phyloP scores from a whole-genome alignment of 768 basidiomycete species.

The Dictyophora rubrovolvata region DNA sequence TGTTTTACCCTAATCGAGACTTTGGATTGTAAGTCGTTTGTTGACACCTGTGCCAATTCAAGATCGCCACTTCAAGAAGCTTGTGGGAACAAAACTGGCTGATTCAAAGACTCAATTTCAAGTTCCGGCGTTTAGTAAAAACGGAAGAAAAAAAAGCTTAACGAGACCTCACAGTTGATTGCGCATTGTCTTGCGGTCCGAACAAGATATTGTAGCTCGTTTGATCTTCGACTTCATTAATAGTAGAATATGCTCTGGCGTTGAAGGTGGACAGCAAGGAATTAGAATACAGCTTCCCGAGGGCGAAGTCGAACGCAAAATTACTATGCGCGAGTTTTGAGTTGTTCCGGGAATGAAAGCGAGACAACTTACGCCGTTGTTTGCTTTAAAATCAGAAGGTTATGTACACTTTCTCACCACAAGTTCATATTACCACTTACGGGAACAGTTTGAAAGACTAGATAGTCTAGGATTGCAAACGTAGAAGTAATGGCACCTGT shows the following conservation, averaged over 20 bases:
- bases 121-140: background rate
- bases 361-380: too few species aligned
- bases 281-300: slow-evolving; percentile 25
- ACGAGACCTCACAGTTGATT: background rate
- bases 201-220: background rate
- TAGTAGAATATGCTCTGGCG: slow-evolving; percentile 16
- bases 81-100: background rate
- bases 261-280: slow-evolving; percentile 20
- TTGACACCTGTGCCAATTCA: background rate
- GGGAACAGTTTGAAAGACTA: slow-evolving; percentile 15
- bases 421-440: background rate
- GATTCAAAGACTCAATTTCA: background rate
- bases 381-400: background rate
- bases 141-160: background rate
- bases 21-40: too few species aligned
- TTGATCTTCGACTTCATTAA: background rate
- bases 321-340: slow-evolving; percentile 11
- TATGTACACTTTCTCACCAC: background rate
- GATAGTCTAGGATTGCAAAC: slow-evolving; percentile 24
- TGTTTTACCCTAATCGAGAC: too few species aligned
- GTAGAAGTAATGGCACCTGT: slow-evolving; percentile 28
- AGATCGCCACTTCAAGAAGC: background rate
- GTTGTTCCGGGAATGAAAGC: background rate
- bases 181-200: background rate
- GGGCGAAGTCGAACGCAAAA: slow-evolving; percentile 23